Evolutionary conservation across 2,329 filamentous ascomycete species (phyloP), one percentile per base, ranked within the genome.

Genomic region (Mycogone perniciosa): DNA sequence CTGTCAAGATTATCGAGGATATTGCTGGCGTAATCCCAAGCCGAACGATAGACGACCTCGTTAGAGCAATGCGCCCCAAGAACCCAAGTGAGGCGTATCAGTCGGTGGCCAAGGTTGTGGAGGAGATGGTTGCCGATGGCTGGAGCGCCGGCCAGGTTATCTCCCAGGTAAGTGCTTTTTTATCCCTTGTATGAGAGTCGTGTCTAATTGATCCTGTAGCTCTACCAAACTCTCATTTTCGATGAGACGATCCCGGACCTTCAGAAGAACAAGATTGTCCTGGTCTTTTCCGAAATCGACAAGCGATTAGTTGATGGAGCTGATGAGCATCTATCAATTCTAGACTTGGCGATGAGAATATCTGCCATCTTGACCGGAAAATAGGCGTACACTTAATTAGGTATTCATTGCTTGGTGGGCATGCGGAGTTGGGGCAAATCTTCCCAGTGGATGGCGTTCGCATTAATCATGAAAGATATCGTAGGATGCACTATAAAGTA

Each of bases 111-210:
- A 83, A 82, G 57, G 84, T 89, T 5, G 87, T 97, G 5, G 88
- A 91, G 60, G 87, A 96, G 57, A 84, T 99, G 75, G 85, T 97
- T 43, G 92, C 92, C 0, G 93, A 97, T 71, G 93, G 93, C 7
- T 99, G 93, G 92, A 96, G 91, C 66, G 93, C 92, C 27, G 84
- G 85, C 6, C 93, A 97, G 69, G 81, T 96, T 29, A 78, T 97
- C 35, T 74, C 80, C 13, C 90, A 96, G 77, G 85, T 87, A 71
- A 68, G 73, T 37, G 10, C 4, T 4, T 7, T 5, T 34, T 9
- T 31, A 27, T 27, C 6, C 3, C 7, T 4, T 38, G n/a, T 37
- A n/a, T 31, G 20, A 56, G 31, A 63, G 11, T 30, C 8, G n/a
- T 41, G 44, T 53, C 61, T 60, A 50, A 57, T 29, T 7, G 33